Base-by-base conservation (phyloP, 345 rosid genomes). In the Ceriops decandra region DNA sequence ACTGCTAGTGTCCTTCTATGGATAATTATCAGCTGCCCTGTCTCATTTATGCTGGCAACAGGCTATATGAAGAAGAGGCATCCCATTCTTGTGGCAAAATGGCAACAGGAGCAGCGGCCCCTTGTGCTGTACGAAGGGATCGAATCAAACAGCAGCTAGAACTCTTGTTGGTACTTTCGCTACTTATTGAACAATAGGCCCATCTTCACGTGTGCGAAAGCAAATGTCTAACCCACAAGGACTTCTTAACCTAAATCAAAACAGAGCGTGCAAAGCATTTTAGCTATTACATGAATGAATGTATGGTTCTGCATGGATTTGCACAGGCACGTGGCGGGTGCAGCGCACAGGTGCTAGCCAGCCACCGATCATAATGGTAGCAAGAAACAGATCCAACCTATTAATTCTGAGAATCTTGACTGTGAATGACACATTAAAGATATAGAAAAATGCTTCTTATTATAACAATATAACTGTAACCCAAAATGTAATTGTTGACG, bases 261-360 rank as follows among this genome's bases (percentile, higher is more conserved):
- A 13, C 49, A 3, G 6, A 10, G 59, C 59, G 11, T 24, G 59
- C 59, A 22, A 4, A 56, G 59, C 26, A 13, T 56, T 7, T 26
- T 42, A 42, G 49, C 17, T 42, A 56, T 56, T 4, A 24, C 59
- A 9, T 5, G 58, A 54, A 9, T 9, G 49, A 42, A 24, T 4
- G 7, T 56, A 56, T 27, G 4, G 17, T 24, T 56, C 17, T 72
- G 75, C 75, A 72, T 66, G 75, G 42, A 61, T 72, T 13, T 5
- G 31, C 16, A 26, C 8, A 58, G 69, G 35, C 65, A 72, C 66
- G 70, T 65, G 70, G 52, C 69, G 33, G 3, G 7, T 2, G 28
- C 5, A 13, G 21, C 52, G 59, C 36, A 65, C 21, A 72, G 31
- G 36, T 59, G 65, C 65, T 17, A 9, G 49, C 49, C 17, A 35